Base-by-base conservation (phyloP, 352 stramenopile genomes). In the Pythium apleroticum region DNA sequence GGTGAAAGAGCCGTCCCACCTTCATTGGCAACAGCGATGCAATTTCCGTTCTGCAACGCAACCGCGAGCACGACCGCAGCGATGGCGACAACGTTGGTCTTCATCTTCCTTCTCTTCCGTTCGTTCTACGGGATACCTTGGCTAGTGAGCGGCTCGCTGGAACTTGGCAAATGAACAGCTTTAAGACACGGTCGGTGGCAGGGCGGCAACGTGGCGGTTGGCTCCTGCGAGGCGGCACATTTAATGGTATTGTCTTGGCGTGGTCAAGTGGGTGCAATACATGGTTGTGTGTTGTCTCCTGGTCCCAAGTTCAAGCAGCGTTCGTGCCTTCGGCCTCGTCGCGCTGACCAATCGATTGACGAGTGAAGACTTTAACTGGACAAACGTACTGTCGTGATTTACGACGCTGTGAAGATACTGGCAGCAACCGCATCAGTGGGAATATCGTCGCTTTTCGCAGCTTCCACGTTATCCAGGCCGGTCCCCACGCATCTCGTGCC, bases 11-110 rank as follows among this genome's bases (percentile, higher is more conserved):
- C 20, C 22, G 4, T 52, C 33, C 19, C 25, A 41, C n/a, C 46
- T 20, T 37, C 25, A 53, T 15, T 24, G 12, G 46, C 48, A 17
- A 15, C 57, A 27, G 20, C 28, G 27, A 43, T 9, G 20, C 2
- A 31, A 39, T 8, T 54, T 10, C n/a, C 27, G 14, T 24, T 22
- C 4, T 1, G 5, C 27, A n/a, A 28, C 24, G 37, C 41, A 46
- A 63, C 15, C 27, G 53, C 31, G 54, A 68, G 31, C 57, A 58
- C 49, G 14, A 66, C 25, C 9, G 59, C 50, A 12, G 35, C 59
- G 30, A 66, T 33, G 1, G 25, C 25, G n/a, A 59, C 15, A 6
- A 50, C 19, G 10, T 27, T 46, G 14, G 19, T 12, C 48, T 60
- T 66, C 59, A 60, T 66, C 15, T 14, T 59, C 2, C 10, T 56